phyloP scores from a whole-genome alignment of 257 asterid genomes.

The Mentha longifolia region DNA sequence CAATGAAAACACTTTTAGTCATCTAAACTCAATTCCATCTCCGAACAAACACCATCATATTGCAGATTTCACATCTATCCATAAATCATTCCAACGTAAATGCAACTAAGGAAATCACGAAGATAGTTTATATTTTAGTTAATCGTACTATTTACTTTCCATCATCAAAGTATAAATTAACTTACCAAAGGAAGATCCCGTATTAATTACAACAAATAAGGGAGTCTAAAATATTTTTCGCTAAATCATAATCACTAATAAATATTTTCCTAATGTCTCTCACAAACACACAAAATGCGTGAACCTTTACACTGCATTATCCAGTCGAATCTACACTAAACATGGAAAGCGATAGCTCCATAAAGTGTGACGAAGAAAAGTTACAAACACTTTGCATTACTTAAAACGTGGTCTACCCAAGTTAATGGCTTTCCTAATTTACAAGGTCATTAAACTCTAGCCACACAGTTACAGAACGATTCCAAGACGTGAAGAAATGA shows the following conservation, averaged over 20 bases:
- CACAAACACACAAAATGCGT: not conserved
- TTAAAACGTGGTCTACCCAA: not conserved
- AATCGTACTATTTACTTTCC: not conserved
- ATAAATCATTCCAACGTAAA: not conserved
- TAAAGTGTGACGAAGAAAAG: not conserved
- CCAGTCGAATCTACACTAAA: not conserved
- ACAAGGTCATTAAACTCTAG: conserved; percentile 11
- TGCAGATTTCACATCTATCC: not conserved
- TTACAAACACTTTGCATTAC: not conserved
- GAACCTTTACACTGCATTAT: not conserved
- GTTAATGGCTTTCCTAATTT: not conserved
- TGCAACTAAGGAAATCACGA: not conserved
- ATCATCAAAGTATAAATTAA: conserved; percentile 3
- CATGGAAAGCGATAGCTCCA: not conserved
- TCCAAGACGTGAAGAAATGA: not conserved
- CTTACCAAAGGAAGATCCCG: not conserved
- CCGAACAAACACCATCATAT: not conserved
- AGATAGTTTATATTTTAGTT: not conserved
- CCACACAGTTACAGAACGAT: not conserved
- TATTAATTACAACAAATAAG: not conserved
- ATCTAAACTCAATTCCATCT: not conserved
- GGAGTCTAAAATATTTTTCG: not conserved
- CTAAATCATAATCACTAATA: not conserved
- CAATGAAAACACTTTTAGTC: not conserved
- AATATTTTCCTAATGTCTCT: not conserved